Evolutionary conservation across 2,329 filamentous ascomycete genomes (phyloP).

Genomic region (Trichoderma harzianum): DNA sequence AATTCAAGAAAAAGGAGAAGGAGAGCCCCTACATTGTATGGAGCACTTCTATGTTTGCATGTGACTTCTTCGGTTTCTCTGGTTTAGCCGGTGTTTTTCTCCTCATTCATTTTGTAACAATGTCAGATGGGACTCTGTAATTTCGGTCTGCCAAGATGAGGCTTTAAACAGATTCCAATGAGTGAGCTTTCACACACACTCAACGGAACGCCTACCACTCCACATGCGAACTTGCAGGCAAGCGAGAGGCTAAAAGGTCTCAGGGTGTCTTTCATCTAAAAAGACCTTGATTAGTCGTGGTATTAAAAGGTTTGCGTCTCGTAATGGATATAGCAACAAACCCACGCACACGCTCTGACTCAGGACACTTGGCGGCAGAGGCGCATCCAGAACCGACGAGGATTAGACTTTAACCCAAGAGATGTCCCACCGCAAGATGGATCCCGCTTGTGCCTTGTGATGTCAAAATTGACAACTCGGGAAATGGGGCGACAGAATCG

Average conservation of each 20-base stretch:
- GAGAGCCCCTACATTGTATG: too few species aligned
- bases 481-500: background rate
- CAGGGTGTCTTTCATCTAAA: background rate
- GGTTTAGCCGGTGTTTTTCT: background rate
- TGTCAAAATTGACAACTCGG: constrained; percentile 11
- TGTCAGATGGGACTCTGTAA: background rate
- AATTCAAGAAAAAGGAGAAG: background rate
- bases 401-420: background rate
- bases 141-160: background rate
- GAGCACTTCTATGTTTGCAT: background rate
- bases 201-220: background rate
- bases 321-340: constrained; percentile 5
- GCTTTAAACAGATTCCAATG: background rate
- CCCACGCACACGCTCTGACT: constrained; percentile 6
- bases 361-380: constrained; percentile 11
- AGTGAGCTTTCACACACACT: background rate
- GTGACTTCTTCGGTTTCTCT: background rate
- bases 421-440: background rate
- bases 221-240: background rate
- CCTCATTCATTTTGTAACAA: background rate
- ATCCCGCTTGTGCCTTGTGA: constrained; percentile 2
- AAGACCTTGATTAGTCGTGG: background rate
- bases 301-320: background rate
- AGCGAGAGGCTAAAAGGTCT: background rate
- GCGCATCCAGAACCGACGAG: constrained; percentile 4